Percentiles rank a stretch among this genome's conserved stretches.
These are phyloP conservation scores for Myxozyma kluyveri DNA, from an alignment of 805 yeast genomes.

Conservation along the genomic window DNA sequence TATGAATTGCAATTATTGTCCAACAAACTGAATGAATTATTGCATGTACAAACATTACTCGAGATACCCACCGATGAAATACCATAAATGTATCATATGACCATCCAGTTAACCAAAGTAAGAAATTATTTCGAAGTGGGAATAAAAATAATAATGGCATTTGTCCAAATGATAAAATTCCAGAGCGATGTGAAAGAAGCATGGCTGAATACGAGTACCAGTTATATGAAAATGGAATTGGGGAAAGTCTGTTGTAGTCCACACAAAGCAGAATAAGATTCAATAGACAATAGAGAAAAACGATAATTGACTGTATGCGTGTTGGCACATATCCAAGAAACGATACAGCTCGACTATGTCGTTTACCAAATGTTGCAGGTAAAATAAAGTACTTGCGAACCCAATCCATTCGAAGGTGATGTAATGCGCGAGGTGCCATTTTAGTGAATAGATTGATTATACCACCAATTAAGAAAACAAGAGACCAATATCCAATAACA, in stretches of 20 bases:
- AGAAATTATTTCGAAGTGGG: slow-evolving; percentile 70
- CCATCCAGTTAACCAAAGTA: slow-evolving; percentile 61
- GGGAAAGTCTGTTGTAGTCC: neutral
- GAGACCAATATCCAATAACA: slow-evolving; percentile 8
- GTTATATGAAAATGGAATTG: neutral
- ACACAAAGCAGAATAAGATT: slow-evolving; percentile 5
- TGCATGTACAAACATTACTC: slow-evolving; percentile 47
- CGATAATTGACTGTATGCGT: slow-evolving; percentile 12
- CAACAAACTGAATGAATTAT: slow-evolving; percentile 51
- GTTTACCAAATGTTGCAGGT: slow-evolving; percentile 8
- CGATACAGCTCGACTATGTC: slow-evolving; percentile 8
- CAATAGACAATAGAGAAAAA: slow-evolving; percentile 1
- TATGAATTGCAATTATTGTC: slow-evolving; percentile 2
- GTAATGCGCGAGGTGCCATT: slow-evolving; percentile 1
- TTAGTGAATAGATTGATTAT: slow-evolving; percentile 1
- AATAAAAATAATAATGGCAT: slow-evolving; percentile 59
- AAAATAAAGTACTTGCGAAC: slow-evolving; percentile 8
- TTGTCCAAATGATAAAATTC: slow-evolving; percentile 29
- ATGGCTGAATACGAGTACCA: neutral
- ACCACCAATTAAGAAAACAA: slow-evolving; percentile 6
- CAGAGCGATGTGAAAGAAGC: slow-evolving; percentile 29
- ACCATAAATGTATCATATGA: slow-evolving; percentile 58
- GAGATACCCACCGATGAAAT: slow-evolving; percentile 64
- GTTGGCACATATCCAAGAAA: slow-evolving; percentile 16
- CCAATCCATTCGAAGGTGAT: neutral